phyloP scores from a whole-genome alignment of 139 green algal species.

The Limnomonas spitsbergensis region DNA sequence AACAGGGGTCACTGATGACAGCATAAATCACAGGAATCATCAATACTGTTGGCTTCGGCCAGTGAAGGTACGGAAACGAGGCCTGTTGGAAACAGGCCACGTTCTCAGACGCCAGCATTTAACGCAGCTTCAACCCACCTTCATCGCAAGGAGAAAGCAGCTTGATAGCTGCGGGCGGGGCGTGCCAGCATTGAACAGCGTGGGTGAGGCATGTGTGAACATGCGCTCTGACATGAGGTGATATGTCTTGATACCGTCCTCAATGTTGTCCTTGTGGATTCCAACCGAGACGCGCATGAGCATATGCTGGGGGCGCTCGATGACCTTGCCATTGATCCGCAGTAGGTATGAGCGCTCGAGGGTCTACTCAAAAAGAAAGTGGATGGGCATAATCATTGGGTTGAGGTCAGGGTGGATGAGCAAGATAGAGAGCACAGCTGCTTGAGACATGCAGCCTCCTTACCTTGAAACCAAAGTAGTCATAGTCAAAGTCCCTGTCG shows the following conservation, averaged over 20 bases:
- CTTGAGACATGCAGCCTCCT: background rate
- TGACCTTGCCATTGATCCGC: constrained; percentile 88
- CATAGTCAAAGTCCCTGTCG: constrained; percentile 98
- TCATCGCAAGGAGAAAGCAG: constrained; percentile 97
- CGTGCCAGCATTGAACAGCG: constrained; percentile 97
- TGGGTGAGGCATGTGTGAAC: constrained; percentile 98
- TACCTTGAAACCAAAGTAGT: constrained; percentile 99
- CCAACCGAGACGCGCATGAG: constrained; percentile 97
- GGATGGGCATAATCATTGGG: background rate
- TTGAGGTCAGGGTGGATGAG: too few species aligned
- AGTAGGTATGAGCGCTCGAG: constrained; percentile 98
- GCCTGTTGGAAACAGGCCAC: too few species aligned
- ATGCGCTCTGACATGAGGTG: constrained; percentile 88
- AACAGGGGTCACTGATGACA: too few species aligned
- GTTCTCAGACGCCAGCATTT: too few species aligned
- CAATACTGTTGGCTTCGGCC: too few species aligned
- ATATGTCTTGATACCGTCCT: constrained; percentile 67
- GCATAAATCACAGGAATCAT: too few species aligned
- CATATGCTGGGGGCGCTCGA: constrained; percentile 99
- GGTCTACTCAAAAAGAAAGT: constrained; percentile 56
- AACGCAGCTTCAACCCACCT: too few species aligned
- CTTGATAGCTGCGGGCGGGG: constrained; percentile 86
- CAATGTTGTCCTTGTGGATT: constrained; percentile 77
- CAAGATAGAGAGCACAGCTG: background rate
- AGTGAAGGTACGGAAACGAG: too few species aligned